Evolutionary conservation across 345 rosid genomes (phyloP).

Genomic region (Acer saccharum): DNA sequence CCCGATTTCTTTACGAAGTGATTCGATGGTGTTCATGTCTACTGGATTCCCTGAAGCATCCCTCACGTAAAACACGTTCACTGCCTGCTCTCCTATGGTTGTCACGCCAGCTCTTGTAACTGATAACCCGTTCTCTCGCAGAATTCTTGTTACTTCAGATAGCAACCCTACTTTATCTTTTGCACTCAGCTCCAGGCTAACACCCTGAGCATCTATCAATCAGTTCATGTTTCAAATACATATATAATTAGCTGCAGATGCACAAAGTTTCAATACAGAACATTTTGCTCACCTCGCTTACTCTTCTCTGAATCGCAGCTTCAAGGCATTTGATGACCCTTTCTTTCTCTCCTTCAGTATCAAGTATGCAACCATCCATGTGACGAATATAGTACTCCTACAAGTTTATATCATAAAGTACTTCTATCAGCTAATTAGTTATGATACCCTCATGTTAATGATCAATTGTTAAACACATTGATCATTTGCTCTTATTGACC

Average conservation of each 20-base stretch:
- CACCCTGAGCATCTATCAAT: slow-evolving; percentile 47
- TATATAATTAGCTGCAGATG: neutral
- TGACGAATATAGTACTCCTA: slow-evolving; percentile 91
- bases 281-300: slow-evolving; percentile 67
- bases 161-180: slow-evolving; percentile 86
- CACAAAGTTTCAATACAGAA: neutral
- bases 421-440: neutral
- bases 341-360: slow-evolving; percentile 81
- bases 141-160: slow-evolving; percentile 83
- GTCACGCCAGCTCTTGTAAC: slow-evolving; percentile 87
- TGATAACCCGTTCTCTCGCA: slow-evolving; percentile 80
- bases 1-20: slow-evolving; percentile 80
- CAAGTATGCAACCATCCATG: slow-evolving; percentile 88
- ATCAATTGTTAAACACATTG: neutral
- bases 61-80: slow-evolving; percentile 83
- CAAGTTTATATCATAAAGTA: neutral
- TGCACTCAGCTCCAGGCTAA: slow-evolving; percentile 83
- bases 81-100: slow-evolving; percentile 81
- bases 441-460: neutral
- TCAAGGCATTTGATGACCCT: slow-evolving; percentile 85
- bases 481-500: neutral
- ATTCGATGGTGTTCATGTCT: slow-evolving; percentile 74
- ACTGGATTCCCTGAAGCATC: slow-evolving; percentile 90
- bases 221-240: neutral
- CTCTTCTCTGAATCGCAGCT: slow-evolving; percentile 88